phyloP scores from a whole-genome alignment of 495 filamentous ascomycete species.

The Copromyces sp. region DNA sequence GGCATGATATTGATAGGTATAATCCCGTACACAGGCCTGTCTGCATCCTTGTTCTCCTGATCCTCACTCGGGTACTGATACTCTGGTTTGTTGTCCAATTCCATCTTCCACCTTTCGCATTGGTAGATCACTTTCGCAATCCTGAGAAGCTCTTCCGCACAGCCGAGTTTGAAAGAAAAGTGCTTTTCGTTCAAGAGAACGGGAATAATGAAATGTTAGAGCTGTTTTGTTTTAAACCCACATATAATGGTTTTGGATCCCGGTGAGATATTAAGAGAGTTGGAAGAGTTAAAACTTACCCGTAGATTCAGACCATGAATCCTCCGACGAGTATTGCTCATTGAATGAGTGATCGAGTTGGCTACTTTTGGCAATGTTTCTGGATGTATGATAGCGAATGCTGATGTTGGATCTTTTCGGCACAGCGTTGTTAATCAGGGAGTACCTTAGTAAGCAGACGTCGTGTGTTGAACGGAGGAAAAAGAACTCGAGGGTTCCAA shows the following conservation, averaged over 20 bases:
- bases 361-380: not conserved
- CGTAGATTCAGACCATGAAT: not conserved
- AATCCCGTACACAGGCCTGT: not conserved
- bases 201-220: not conserved
- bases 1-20: not conserved
- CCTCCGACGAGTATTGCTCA: not conserved
- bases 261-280: not conserved
- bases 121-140: not conserved
- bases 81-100: not conserved
- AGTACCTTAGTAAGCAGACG: not conserved
- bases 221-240: not conserved
- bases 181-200: not conserved
- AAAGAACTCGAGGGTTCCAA: not conserved
- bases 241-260: not conserved
- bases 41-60: not conserved
- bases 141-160: not conserved
- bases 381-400: not conserved
- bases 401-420: not conserved
- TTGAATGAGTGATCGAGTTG: not conserved
- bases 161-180: not conserved
- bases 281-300: not conserved
- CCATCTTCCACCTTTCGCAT: not conserved
- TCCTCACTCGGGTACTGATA: not conserved
- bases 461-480: not conserved
- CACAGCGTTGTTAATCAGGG: not conserved